Base-by-base conservation (phyloP, 768 basidiomycete species). In the Mycena filopes region DNA sequence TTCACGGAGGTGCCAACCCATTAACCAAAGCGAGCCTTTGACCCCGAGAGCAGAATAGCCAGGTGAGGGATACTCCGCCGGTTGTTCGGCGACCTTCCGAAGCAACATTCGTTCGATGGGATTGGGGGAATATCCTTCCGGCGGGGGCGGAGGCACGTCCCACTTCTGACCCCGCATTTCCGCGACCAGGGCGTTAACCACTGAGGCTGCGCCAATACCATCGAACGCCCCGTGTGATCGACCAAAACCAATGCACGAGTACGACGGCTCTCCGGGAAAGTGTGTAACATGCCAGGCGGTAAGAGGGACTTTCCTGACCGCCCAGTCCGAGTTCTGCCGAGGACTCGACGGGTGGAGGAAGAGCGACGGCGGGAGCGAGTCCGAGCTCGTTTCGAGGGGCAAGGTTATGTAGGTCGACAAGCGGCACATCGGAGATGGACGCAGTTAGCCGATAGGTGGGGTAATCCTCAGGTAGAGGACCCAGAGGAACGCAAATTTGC, bases 281-380 rank as follows among this genome's bases (percentile, higher is more conserved):
- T 79, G 75, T 10, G 78, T 79, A n/a, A 84, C 42, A 46, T 83
- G 81, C 81, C 81, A 83, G 67, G 77, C 81, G 20, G 80, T 82
- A 48, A 83, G 68, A 15, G 82, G 82, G 63, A 79, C 71, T 10
- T 51, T 67, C 16, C 65, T 68, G 9, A 72, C 65, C 53, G 79
- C 80, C 80, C 80, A 83, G 28, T 60, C 55, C 7, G 74, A 61
- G 58, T 79, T 81, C 29, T 76, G 74, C 7, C 78, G 76, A 1
- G 81, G 82, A 0, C 81, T 82, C 2, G 77, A 76, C 2, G 78
- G 68, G 56, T 81, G 75, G 25, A 81, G 69, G 66, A 84, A 81
- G 21, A 83, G 59, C 13, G 72, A 60, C 20, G 73, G 73, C 28
- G 81, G 81, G 21, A 79, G 75, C n/a, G 81, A 78, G 12, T 67